Evolutionary conservation across 2,329 filamentous ascomycete genomes (phyloP).

Genomic region (Aspergillus texensis): DNA sequence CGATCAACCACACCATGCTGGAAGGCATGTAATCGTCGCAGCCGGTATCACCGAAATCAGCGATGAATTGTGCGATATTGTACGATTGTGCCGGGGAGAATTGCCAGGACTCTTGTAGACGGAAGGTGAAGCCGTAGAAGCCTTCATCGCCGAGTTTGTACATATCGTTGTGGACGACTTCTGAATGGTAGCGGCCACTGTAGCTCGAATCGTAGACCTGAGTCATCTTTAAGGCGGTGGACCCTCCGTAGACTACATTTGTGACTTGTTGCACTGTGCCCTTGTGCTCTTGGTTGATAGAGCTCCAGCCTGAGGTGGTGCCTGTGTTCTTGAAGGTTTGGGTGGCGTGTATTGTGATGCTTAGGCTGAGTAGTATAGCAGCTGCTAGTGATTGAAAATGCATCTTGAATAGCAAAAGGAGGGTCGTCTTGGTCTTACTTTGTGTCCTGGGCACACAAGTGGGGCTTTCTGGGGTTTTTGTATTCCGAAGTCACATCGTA

Average conservation of each 20-base stretch:
- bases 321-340: background rate
- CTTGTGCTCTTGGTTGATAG: background rate
- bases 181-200: background rate
- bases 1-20: background rate
- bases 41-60: background rate
- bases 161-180: background rate
- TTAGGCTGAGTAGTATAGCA: background rate
- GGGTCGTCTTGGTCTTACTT: background rate
- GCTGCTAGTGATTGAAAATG: background rate
- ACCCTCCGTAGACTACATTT: background rate
- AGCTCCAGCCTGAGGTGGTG: background rate
- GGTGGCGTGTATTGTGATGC: background rate
- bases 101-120: background rate
- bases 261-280: background rate
- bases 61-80: background rate
- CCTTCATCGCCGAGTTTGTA: background rate
- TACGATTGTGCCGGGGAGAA: background rate
- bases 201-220: background rate
- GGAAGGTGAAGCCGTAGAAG: background rate
- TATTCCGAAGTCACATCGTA: background rate
- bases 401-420: background rate
- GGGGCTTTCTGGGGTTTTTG: background rate
- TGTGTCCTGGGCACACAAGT: background rate
- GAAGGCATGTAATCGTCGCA: background rate
- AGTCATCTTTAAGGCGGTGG: background rate